Evolutionary conservation across 371 early-diverging fungal species (phyloP).

Genomic region (Lichtheimia corymbifera): DNA sequence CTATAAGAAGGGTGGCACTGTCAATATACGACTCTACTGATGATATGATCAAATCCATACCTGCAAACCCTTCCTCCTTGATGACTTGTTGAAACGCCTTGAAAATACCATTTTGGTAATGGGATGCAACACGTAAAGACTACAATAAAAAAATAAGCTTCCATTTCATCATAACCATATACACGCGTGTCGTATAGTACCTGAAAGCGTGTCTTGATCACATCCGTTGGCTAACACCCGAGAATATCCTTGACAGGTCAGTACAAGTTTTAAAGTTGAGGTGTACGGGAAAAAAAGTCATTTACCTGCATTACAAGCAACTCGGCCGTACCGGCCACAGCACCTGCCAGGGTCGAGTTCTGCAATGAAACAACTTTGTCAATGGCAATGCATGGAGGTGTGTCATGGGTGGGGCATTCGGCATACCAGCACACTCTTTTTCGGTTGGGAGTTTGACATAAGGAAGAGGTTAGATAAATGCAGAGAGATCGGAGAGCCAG

Average conservation of each 20-base stretch:
- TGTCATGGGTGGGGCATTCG: neutral
- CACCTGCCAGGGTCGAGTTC: conserved; percentile 23
- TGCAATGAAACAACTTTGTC: neutral
- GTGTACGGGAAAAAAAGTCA: neutral
- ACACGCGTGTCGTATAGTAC: conserved; percentile 11
- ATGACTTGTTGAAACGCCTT: conserved; percentile 28
- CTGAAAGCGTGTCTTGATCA: conserved; percentile 47
- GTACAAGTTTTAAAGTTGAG: neutral
- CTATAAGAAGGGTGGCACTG: conserved; percentile 8
- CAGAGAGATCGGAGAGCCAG: neutral
- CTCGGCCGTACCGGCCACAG: conserved; percentile 18
- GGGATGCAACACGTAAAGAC: conserved; percentile 30
- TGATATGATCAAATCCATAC: neutral
- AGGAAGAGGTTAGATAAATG: neutral
- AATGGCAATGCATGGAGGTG: neutral
- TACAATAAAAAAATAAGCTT: neutral
- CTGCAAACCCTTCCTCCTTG: conserved; percentile 7
- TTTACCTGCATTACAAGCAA: conserved; percentile 23
- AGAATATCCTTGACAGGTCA: neutral
- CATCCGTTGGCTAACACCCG: conserved; percentile 38
- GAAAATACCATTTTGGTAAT: conserved; percentile 38
- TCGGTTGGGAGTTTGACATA: conserved; percentile 13
- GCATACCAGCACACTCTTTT: conserved; percentile 14
- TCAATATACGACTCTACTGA: neutral
- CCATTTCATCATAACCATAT: neutral